Percentiles rank a stretch among this genome's conserved stretches.
Conservation (phyloP, 1,139 yeast species). For the Taphrina wiesneri region DNA sequence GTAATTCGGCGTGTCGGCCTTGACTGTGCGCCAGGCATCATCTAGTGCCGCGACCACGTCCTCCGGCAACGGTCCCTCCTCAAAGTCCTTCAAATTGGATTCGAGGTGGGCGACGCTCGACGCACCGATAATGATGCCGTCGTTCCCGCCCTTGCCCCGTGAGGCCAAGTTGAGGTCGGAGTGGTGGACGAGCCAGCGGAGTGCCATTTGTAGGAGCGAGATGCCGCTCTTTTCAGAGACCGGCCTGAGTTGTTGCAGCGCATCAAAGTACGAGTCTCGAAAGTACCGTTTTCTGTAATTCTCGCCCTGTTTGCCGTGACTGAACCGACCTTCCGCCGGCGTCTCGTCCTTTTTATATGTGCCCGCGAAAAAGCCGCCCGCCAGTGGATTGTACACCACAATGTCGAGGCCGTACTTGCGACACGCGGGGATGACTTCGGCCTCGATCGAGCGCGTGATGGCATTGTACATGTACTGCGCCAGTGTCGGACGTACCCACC, state of each 20-base stretch:
- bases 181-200: conserved; percentile 43
- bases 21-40: conserved; percentile 41
- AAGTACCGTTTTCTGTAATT: conserved; percentile 40
- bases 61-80: conserved; percentile 41
- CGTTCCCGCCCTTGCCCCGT: conserved; percentile 38
- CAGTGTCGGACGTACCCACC: conserved; percentile 42
- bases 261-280: conserved; percentile 40
- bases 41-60: conserved; percentile 40
- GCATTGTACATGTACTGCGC: conserved; percentile 43
- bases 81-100: conserved; percentile 39
- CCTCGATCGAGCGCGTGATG: conserved; percentile 41
- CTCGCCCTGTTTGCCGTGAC: conserved; percentile 38
- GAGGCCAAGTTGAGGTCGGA: conserved; percentile 39
- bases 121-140: conserved; percentile 43
- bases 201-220: conserved; percentile 41
- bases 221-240: conserved; percentile 40
- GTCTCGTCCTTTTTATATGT: conserved; percentile 39
- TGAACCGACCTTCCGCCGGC: conserved; percentile 40
- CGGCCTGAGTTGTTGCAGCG: conserved; percentile 40
- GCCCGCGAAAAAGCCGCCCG: conserved; percentile 42
- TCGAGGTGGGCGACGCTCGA: conserved; percentile 40
- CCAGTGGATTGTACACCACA: conserved; percentile 43
- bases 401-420: conserved; percentile 39
- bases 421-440: conserved; percentile 41
- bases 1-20: conserved; percentile 41